These are phyloP conservation scores for Venturiaceae sp. DNA, from an alignment of 2,329 filamentous ascomycete genomes.

Conservation along the genomic window DNA sequence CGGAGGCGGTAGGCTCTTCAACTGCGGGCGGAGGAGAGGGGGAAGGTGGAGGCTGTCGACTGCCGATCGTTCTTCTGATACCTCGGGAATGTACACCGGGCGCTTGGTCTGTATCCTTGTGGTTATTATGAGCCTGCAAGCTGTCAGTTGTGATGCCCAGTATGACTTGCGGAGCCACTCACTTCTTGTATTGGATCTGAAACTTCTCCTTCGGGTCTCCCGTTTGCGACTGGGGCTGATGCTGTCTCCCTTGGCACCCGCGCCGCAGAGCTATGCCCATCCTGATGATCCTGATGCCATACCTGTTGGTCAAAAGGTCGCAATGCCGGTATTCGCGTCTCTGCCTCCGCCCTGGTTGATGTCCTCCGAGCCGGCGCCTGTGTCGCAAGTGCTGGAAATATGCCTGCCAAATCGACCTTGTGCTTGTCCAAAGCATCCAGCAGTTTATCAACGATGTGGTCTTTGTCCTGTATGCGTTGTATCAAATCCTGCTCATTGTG, in stretches of 20 bases:
- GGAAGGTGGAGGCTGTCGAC: background rate
- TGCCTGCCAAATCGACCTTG: constrained; percentile 1
- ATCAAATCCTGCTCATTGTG: constrained; percentile 1
- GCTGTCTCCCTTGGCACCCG: background rate
- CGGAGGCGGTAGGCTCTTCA: background rate
- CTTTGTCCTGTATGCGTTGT: constrained; percentile 6
- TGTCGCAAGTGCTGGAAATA: constrained; percentile 1
- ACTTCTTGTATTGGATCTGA: background rate
- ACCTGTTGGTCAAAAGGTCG: background rate
- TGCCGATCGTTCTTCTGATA: background rate
- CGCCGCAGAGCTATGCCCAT: background rate
- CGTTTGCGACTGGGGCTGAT: background rate
- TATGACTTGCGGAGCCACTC: background rate
- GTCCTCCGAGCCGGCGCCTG: background rate
- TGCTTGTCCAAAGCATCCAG: constrained; percentile 1
- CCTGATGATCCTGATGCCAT: background rate
- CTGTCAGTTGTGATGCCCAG: background rate
- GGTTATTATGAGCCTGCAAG: background rate
- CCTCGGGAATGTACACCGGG: background rate
- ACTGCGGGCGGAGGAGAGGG: background rate
- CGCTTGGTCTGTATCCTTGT: background rate
- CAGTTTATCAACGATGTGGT: constrained; percentile 5
- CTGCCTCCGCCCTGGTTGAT: background rate
- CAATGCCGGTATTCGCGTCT: constrained; percentile 5
- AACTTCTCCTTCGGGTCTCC: background rate